These are phyloP conservation scores for Boletus rufocinnamomeus DNA, from an alignment of 768 basidiomycete species.

Conservation along the genomic window DNA sequence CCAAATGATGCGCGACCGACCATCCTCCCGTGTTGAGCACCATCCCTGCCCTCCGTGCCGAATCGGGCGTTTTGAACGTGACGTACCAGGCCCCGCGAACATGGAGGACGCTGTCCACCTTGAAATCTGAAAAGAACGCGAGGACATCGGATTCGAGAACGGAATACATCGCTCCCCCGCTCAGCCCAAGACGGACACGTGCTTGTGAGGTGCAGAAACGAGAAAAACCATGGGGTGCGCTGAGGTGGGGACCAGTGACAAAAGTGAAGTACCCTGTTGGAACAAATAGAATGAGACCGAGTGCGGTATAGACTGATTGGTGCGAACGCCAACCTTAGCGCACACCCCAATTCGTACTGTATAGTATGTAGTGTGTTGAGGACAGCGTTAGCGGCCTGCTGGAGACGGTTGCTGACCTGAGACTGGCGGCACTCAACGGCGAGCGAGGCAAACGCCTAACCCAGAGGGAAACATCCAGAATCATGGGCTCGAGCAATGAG, in stretches of 20 bases:
- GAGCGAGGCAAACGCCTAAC: too few species aligned
- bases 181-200: slow-evolving; percentile 61
- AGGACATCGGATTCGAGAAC: slow-evolving; percentile 69
- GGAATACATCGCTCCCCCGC: slow-evolving; percentile 44
- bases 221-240: slow-evolving; percentile 5
- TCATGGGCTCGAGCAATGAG: too few species aligned
- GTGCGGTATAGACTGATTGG: background rate
- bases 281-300: background rate
- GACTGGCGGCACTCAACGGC: too few species aligned
- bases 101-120: slow-evolving; percentile 52
- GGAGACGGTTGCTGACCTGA: background rate
- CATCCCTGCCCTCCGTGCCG: slow-evolving; percentile 66
- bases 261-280: background rate
- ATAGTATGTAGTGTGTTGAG: background rate
- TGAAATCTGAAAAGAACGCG: slow-evolving; percentile 49
- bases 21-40: slow-evolving; percentile 50
- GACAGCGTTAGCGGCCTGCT: background rate
- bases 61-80: slow-evolving; percentile 64
- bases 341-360: too few species aligned
- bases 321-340: background rate
- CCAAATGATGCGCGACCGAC: slow-evolving; percentile 60
- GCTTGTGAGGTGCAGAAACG: slow-evolving; percentile 42
- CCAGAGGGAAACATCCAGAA: too few species aligned
- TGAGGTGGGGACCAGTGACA: background rate
- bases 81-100: slow-evolving; percentile 53